Conservation (phyloP, 768 basidiomycete species). For the Naganishia kalamii region DNA sequence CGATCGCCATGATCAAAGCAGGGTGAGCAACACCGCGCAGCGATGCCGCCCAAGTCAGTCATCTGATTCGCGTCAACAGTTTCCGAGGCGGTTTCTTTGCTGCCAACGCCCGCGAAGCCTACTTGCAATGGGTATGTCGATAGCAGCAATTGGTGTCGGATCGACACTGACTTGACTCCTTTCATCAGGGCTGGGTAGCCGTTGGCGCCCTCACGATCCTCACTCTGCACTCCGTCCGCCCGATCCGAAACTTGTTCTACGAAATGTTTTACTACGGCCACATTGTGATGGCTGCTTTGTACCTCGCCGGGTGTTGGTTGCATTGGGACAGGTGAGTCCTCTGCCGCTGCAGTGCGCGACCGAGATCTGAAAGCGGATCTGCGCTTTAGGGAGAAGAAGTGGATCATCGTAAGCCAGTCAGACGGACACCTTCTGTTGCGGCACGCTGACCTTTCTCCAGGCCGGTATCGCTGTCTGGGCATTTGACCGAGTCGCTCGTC, state of each 20-base stretch:
- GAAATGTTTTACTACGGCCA: constrained; percentile 45
- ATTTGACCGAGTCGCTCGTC: constrained; percentile 40
- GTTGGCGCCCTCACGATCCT: constrained; percentile 36
- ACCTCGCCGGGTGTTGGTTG: constrained; percentile 20
- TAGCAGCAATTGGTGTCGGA: not conserved
- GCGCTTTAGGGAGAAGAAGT: constrained; percentile 9
- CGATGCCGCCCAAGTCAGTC: no score
- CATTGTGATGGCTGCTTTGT: constrained; percentile 36
- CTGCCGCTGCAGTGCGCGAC: not conserved
- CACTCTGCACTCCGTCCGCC: constrained; percentile 30
- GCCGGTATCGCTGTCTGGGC: constrained; percentile 44
- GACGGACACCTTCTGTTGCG: not conserved
- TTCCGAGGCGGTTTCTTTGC: constrained; percentile 11
- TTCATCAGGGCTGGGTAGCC: constrained; percentile 37
- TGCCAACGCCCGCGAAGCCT: constrained; percentile 1
- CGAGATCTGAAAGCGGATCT: not conserved
- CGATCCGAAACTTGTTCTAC: constrained; percentile 37
- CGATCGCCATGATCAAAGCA: constrained; percentile 23
- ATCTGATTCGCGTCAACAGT: not conserved
- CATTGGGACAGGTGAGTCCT: constrained; percentile 22
- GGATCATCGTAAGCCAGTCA: constrained; percentile 22
- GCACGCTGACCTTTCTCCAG: constrained; percentile 16
- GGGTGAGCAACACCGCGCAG: constrained; percentile 17
- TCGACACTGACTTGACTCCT: not conserved
- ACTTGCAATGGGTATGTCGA: constrained; percentile 27